Conservation (phyloP, 2,329 filamentous ascomycete species). For the Cordyceps militaris region DNA sequence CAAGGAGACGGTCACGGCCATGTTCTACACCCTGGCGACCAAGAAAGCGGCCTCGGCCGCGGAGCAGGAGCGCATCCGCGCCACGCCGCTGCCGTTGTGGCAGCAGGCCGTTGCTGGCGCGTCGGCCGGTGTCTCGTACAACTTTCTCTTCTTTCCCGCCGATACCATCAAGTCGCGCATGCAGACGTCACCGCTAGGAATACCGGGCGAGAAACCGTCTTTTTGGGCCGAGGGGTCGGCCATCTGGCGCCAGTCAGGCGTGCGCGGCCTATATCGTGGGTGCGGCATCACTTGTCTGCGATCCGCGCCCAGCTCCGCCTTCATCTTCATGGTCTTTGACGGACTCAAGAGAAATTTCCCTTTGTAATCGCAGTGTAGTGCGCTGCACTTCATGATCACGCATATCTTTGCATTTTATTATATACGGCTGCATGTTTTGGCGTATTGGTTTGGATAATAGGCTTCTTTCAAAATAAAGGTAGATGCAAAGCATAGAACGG, state of each 20-base stretch:
- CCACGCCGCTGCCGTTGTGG: conserved; percentile 63
- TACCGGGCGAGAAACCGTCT: conserved; percentile 47
- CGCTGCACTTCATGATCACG: not conserved
- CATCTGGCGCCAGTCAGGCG: conserved; percentile 75
- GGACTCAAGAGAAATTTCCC: conserved; percentile 66
- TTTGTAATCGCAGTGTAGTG: conserved; percentile 27
- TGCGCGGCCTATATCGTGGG: conserved; percentile 83
- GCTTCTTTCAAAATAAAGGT: not conserved
- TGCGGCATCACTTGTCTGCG: conserved; percentile 89
- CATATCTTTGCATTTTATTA: not conserved
- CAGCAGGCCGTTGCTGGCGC: conserved; percentile 86
- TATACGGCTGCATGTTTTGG: conserved; percentile 9
- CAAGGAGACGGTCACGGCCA: conserved; percentile 70
- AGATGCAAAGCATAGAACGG: not conserved
- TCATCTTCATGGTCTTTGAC: conserved; percentile 96
- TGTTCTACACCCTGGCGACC: conserved; percentile 57
- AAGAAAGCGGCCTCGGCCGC: conserved; percentile 30
- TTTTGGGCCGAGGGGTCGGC: conserved; percentile 66
- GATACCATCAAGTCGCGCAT: conserved; percentile 97
- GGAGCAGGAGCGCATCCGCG: conserved; percentile 34
- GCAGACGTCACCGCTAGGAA: conserved; percentile 73
- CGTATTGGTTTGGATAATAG: not conserved
- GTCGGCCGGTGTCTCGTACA: conserved; percentile 85
- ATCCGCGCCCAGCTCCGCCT: conserved; percentile 89
- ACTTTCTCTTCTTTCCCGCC: conserved; percentile 94